These are phyloP conservation scores for Globisporangium canariense DNA, from an alignment of 352 stramenopile species.

Conservation along the genomic window DNA sequence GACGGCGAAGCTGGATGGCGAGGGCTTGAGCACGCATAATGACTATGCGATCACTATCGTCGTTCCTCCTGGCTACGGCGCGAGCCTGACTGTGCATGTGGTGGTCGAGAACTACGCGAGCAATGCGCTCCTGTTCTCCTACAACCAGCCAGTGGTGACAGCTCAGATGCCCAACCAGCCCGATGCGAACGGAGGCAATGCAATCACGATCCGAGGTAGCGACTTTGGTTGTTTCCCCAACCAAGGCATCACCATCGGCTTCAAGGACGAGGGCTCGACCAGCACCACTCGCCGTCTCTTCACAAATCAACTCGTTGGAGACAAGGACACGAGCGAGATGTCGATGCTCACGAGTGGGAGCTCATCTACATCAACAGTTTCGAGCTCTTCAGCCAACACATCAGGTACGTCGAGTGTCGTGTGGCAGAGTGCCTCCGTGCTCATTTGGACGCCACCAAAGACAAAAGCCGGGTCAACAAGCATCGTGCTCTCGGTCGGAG, in stretches of 20 bases:
- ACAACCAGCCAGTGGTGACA: conserved; percentile 54
- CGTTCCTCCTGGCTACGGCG: conserved; percentile 48
- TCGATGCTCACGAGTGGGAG: conserved; percentile 6
- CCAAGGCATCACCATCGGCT: conserved; percentile 47
- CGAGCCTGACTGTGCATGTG: conserved; percentile 34
- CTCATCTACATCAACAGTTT: background rate
- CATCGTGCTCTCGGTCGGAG: conserved; percentile 54
- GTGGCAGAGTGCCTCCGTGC: conserved; percentile 45
- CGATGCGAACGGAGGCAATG: conserved; percentile 56
- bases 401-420: conserved; percentile 26
- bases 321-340: background rate
- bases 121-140: conserved; percentile 48
- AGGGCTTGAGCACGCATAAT: conserved; percentile 38
- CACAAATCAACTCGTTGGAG: background rate
- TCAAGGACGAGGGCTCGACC: conserved; percentile 18
- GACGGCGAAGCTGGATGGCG: conserved; percentile 11
- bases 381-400: background rate
- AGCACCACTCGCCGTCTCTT: conserved; percentile 1
- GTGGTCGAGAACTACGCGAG: conserved; percentile 48
- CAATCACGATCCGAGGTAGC: conserved; percentile 55
- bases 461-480: conserved; percentile 46
- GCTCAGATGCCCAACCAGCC: conserved; percentile 65
- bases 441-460: conserved; percentile 60
- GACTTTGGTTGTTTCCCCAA: conserved; percentile 72
- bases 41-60: conserved; percentile 47